These are phyloP conservation scores for Hypoxylon sp. DNA, from an alignment of 2,329 filamentous ascomycete species.

Conservation along the genomic window DNA sequence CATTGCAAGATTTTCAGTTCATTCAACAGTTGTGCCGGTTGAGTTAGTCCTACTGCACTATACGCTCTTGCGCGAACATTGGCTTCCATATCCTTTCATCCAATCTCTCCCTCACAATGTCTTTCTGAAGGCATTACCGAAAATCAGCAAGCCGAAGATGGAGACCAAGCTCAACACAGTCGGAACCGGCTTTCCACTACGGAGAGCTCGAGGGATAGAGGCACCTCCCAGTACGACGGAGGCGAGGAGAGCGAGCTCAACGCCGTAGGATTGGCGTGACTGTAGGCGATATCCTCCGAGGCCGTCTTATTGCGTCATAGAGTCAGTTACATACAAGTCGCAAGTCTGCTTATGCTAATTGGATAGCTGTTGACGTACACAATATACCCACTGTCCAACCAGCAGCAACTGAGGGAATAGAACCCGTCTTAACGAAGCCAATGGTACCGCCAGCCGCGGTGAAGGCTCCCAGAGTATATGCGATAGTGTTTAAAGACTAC, in stretches of 20 bases:
- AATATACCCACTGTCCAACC: constrained; percentile 83
- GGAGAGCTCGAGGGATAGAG: constrained; percentile 88
- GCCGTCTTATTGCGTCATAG: constrained; percentile 65
- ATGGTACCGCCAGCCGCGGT: constrained; percentile 89
- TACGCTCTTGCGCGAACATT: constrained; percentile 9
- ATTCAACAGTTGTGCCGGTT: constrained; percentile 11
- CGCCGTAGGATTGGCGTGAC: constrained; percentile 80
- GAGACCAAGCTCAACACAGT: constrained; percentile 83
- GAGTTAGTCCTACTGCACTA: constrained; percentile 29
- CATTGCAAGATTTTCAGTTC: background rate
- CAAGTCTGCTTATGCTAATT: background rate
- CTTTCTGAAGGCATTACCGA: constrained; percentile 76
- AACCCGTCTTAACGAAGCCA: constrained; percentile 87
- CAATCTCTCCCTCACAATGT: constrained; percentile 52
- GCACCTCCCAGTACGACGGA: constrained; percentile 87
- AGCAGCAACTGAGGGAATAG: constrained; percentile 86
- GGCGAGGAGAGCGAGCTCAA: constrained; percentile 90
- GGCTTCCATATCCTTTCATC: background rate
- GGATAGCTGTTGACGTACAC: constrained; percentile 57
- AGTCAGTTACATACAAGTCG: constrained; percentile 19
- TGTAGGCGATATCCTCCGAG: constrained; percentile 86
- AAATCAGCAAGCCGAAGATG: constrained; percentile 81
- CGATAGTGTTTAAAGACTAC: constrained; percentile 68
- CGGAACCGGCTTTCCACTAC: constrained; percentile 85
- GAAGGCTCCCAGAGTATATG: constrained; percentile 82